Conservation (phyloP, 2,329 filamentous ascomycete genomes). For the Hypoxylon sp. region DNA sequence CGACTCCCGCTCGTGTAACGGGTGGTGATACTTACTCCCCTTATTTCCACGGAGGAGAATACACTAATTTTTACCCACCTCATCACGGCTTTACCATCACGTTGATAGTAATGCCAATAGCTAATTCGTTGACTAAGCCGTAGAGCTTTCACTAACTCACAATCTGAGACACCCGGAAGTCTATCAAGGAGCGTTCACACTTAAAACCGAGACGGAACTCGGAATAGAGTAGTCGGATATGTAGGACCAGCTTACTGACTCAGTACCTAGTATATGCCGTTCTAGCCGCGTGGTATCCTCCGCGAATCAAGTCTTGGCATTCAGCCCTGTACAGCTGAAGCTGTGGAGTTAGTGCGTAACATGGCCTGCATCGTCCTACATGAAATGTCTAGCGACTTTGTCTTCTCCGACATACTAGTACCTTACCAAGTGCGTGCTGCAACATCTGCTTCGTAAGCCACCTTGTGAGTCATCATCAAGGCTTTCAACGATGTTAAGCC, state of each 20-base stretch:
- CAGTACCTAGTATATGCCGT: constrained; percentile 28
- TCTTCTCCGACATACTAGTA: background rate
- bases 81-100: constrained; percentile 2
- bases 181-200: background rate
- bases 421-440: background rate
- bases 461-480: background rate
- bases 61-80: background rate
- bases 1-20: background rate
- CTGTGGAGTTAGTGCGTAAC: constrained; percentile 24
- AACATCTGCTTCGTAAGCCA: background rate
- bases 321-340: constrained; percentile 35
- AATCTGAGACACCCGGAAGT: background rate
- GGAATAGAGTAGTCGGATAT: constrained; percentile 1
- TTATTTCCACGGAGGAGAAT: background rate
- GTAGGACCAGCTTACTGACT: constrained; percentile 7
- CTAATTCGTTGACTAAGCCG: constrained; percentile 3
- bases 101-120: constrained; percentile 7
- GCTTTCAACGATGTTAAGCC: background rate
- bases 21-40: background rate
- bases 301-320: constrained; percentile 21
- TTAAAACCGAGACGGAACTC: constrained; percentile 21
- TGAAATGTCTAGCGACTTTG: background rate
- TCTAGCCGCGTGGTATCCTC: constrained; percentile 29
- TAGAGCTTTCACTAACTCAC: background rate
- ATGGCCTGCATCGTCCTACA: constrained; percentile 11